Percentiles rank a stretch among this genome's conserved stretches.
Conservation (phyloP, 768 basidiomycete species). For the Pleurotus tuber-regium region DNA sequence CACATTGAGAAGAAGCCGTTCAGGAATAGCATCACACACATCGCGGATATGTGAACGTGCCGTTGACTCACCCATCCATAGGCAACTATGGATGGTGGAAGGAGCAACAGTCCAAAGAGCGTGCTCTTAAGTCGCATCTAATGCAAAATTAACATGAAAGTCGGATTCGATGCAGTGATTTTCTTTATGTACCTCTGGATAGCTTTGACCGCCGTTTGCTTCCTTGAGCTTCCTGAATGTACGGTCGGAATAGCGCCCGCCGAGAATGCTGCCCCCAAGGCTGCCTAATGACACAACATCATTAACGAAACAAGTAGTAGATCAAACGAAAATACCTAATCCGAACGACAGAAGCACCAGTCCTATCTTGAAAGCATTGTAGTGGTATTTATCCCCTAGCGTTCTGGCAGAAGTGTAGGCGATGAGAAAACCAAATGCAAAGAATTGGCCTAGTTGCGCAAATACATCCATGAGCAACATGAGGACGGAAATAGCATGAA, state of each 20-base stretch:
- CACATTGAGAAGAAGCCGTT: slow-evolving; percentile 76
- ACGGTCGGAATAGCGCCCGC: slow-evolving; percentile 45
- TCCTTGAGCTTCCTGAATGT: slow-evolving; percentile 34
- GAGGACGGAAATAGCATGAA: neutral
- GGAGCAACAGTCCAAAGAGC: slow-evolving; percentile 50
- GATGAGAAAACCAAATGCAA: slow-evolving; percentile 68
- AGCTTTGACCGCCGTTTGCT: slow-evolving; percentile 37
- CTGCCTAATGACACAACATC: slow-evolving; percentile 26
- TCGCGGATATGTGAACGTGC: slow-evolving; percentile 59
- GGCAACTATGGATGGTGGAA: slow-evolving; percentile 59
- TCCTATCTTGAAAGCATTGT: slow-evolving; percentile 69
- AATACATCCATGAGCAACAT: neutral
- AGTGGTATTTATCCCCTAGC: slow-evolving; percentile 59
- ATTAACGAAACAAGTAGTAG: neutral
- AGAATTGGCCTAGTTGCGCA: slow-evolving; percentile 53
- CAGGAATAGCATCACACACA: slow-evolving; percentile 71
- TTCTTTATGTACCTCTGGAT: slow-evolving; percentile 59
- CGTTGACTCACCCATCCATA: slow-evolving; percentile 76
- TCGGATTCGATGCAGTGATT: neutral
- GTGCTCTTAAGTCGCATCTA: slow-evolving; percentile 76
- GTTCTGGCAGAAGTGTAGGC: slow-evolving; percentile 76
- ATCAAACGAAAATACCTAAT: slow-evolving; percentile 39
- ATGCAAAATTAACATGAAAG: neutral
- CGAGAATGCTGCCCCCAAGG: slow-evolving; percentile 39
- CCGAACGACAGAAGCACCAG: slow-evolving; percentile 77